Evolutionary conservation across 208 protist species (phyloP), one percentile per base, ranked within the genome.

Genomic region (Acanthamoeba lenticulata): DNA sequence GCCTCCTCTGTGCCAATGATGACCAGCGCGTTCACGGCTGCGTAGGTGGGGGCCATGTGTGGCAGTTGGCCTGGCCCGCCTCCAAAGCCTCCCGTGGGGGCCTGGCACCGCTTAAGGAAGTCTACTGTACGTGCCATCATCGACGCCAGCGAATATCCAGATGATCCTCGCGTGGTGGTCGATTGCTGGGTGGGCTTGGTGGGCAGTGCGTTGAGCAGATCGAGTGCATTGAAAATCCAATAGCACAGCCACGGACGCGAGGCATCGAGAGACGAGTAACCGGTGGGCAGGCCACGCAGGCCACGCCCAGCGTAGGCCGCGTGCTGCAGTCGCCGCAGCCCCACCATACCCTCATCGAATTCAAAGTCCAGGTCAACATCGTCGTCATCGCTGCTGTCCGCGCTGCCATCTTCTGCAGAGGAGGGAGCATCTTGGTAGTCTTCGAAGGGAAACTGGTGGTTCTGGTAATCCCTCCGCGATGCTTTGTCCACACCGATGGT

Each of bases 11-110:
- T 96, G 45, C 96, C 96, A 47, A 98, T 65, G 15, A 93, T 88
- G 17, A 74, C 55, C 1, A 98, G 92, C 44, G 97, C 90, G 65
- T 93, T 95, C 17, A 98, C 89, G 19, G 97, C 94, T 0, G 97
- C 98, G 90, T 98, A 98, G 4, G 98, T 98, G 27, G 97, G 96
- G 1, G 97, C 98, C 3, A 98, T 74, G 94, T 98, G 98, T 19
- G 96, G 57, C 27, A 96, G 42, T 94, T 98, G 97, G 38, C 93
- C 90, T 6, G 96, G 97, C 19, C 97, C 97, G 49, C 97, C 98
- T 42, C 93, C 95, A 47, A 98, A 98, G 19, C 98, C 98, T 40
- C 98, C 97, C 47, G 27, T 83, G 29, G 45, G 15, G 29, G 94
- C 38, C 69, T 97, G 96, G 52, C 96, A 97, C 32, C 86, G 60